These are phyloP conservation scores for Coemansia sp. DNA, from an alignment of 371 early-diverging fungal species.

Conservation along the genomic window DNA sequence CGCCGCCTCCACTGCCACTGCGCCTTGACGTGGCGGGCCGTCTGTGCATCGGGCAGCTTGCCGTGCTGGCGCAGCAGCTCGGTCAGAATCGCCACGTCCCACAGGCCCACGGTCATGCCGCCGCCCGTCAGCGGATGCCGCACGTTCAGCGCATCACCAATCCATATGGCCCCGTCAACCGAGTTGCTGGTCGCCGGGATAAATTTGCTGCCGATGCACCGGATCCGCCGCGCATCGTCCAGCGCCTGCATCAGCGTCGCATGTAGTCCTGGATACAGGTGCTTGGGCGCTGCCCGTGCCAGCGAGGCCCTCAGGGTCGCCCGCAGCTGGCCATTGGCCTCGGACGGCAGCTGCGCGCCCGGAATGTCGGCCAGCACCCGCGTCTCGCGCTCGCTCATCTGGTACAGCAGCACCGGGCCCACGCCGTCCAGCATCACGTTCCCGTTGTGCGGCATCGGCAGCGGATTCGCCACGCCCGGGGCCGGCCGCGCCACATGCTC, in stretches of 20 bases:
- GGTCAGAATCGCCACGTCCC: conserved; percentile 76
- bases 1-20: conserved; percentile 82
- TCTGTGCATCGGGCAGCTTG: conserved; percentile 57
- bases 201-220: conserved; percentile 89
- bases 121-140: conserved; percentile 93
- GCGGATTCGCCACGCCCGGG: conserved; percentile 55
- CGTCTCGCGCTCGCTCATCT: conserved; percentile 84
- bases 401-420: conserved; percentile 92
- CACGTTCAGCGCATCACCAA: conserved; percentile 95
- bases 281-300: conserved; percentile 56
- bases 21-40: conserved; percentile 54
- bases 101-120: conserved; percentile 94
- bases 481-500: not conserved
- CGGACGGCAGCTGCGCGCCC: conserved; percentile 72
- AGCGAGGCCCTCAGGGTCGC: conserved; percentile 29
- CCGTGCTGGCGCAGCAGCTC: conserved; percentile 52
- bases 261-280: conserved; percentile 47
- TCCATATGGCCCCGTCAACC: conserved; percentile 68
- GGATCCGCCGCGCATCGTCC: conserved; percentile 64
- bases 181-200: conserved; percentile 69
- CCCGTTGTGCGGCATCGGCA: conserved; percentile 86
- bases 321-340: conserved; percentile 63
- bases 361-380: conserved; percentile 92
- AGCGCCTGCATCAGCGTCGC: conserved; percentile 66
- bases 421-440: conserved; percentile 84